These are phyloP conservation scores for Lantana camara DNA, from an alignment of 257 asterid species.

Conservation along the genomic window DNA sequence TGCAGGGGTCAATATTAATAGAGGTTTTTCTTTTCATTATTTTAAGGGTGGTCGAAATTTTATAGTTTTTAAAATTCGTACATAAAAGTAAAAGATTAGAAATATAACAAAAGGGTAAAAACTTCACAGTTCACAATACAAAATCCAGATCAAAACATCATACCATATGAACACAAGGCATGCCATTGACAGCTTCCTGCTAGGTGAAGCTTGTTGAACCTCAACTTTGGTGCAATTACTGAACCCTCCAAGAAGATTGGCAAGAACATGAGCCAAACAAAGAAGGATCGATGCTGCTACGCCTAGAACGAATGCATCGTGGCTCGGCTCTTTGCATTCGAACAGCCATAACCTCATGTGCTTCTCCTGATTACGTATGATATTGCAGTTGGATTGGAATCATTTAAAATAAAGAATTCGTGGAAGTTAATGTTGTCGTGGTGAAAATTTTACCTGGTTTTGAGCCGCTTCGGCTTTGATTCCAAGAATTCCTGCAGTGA, in stretches of 20 bases:
- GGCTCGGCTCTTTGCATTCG: conserved; percentile 92
- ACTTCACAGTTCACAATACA: no score
- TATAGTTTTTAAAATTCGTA: no score
- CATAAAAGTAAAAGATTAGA: no score
- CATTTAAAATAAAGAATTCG: no score
- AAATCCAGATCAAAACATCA: no score
- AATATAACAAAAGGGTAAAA: no score
- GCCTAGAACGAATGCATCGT: conserved; percentile 76
- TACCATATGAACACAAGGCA: conserved; percentile 75
- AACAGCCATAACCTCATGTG: conserved; percentile 75
- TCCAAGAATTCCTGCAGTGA: conserved; percentile 71
- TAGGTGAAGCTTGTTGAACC: conserved; percentile 53
- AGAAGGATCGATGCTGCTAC: conserved; percentile 66
- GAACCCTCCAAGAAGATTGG: conserved; percentile 73
- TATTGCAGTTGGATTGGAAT: no score
- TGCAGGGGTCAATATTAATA: no score
- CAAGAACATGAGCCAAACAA: conserved; percentile 61
- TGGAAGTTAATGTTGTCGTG: no score
- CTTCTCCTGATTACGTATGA: no score
- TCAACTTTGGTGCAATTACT: conserved; percentile 44
- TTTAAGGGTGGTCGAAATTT: no score
- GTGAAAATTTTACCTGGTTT: conserved; percentile 50
- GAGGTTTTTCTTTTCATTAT: no score
- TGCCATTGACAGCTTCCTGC: conserved; percentile 55
- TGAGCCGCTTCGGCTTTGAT: conserved; percentile 84